Conservation (phyloP, 2,329 filamentous ascomycete species). For the Scedosporium dehoogii region DNA sequence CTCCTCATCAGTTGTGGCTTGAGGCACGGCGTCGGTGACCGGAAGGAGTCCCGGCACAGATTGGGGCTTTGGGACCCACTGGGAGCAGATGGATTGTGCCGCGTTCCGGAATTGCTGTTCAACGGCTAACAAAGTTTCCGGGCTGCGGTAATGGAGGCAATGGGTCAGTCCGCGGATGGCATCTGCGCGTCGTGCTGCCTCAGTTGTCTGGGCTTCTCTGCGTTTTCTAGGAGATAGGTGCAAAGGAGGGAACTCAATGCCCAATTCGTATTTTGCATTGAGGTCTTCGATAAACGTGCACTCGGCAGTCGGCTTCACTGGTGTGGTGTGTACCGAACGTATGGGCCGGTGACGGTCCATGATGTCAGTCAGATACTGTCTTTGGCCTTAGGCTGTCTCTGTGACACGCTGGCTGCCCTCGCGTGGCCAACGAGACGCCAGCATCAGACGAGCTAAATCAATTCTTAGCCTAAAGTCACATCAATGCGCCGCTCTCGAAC, state of each 20-base stretch:
- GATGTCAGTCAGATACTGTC: background rate
- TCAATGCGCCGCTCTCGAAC: too few relatives aligned
- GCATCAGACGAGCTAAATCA: too few relatives aligned
- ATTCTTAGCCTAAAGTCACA: too few relatives aligned
- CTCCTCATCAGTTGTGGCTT: conserved; percentile 11
- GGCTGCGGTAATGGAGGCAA: conserved; percentile 13
- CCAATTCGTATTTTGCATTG: conserved; percentile 9
- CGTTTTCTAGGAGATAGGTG: conserved; percentile 17
- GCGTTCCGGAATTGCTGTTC: conserved; percentile 14
- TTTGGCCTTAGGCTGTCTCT: background rate
- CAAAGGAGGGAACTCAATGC: conserved; percentile 14
- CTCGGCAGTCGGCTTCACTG: background rate
- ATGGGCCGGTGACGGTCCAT: background rate
- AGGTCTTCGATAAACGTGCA: background rate
- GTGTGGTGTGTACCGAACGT: background rate
- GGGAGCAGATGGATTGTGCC: conserved; percentile 6
- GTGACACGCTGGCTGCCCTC: background rate
- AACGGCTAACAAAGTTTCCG: conserved; percentile 11
- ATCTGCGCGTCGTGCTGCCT: conserved; percentile 14
- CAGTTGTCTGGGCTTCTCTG: conserved; percentile 11
- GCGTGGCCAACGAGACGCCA: background rate
- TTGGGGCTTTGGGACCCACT: conserved; percentile 13
- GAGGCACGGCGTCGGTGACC: conserved; percentile 14
- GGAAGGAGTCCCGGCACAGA: conserved; percentile 14
- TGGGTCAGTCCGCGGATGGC: conserved; percentile 15